A percentile compares a stretch with the other conserved stretches of the same genome.
Conservation (phyloP, 129 eudicot genomes). For the Apium graveolens region DNA sequence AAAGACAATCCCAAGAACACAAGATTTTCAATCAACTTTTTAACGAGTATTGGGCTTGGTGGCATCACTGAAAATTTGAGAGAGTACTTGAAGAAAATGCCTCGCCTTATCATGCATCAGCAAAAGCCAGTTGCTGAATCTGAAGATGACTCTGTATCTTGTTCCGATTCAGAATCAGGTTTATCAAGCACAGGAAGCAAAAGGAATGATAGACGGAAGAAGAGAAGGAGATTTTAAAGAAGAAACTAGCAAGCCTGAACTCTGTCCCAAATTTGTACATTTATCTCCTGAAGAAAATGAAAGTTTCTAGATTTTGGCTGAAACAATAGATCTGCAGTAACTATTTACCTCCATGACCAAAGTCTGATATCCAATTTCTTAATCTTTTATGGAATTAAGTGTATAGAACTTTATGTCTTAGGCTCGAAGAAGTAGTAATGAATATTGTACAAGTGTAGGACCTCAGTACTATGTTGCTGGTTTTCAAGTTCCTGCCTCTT, state of each 20-base stretch:
- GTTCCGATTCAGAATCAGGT: background rate
- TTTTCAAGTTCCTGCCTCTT: background rate
- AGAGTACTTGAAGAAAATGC: background rate
- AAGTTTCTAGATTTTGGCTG: background rate
- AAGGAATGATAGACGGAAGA: background rate
- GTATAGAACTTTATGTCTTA: background rate
- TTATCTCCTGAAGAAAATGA: background rate
- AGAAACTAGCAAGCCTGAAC: background rate
- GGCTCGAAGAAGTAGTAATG: background rate
- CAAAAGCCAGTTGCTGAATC: background rate
- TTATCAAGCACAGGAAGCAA: background rate
- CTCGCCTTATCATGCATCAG: background rate
- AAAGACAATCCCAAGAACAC: slow-evolving; percentile 46
- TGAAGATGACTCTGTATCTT: background rate
- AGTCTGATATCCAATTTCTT: background rate
- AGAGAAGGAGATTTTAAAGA: background rate
- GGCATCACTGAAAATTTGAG: background rate
- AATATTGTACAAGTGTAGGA: background rate
- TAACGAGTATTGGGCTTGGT: slow-evolving; percentile 36
- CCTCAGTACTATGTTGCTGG: background rate
- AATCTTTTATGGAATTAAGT: background rate
- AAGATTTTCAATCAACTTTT: slow-evolving; percentile 48
- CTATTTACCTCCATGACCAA: background rate
- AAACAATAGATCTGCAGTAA: background rate
- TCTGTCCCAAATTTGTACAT: background rate